Conservation (phyloP, 495 filamentous ascomycete genomes). For the Penicillium pancosmium region DNA sequence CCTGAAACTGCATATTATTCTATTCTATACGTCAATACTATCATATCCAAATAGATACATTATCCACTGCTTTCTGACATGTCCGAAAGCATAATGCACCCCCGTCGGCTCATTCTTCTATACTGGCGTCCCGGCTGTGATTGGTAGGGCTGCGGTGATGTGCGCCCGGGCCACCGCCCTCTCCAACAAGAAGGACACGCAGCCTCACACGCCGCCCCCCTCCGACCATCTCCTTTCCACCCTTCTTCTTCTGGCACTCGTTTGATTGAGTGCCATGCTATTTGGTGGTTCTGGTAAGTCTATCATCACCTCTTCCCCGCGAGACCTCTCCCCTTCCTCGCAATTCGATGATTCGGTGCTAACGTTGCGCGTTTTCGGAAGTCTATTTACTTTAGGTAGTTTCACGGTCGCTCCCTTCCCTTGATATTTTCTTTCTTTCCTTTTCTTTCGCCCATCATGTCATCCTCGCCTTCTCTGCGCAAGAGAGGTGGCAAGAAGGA, state of each 20-base stretch:
- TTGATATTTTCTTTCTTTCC: conserved; percentile 13
- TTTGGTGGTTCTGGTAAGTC: conserved; percentile 34
- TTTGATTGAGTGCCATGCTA: conserved; percentile 29
- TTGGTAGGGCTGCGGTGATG: conserved; percentile 14
- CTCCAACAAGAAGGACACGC: conserved; percentile 21
- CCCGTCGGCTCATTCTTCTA: no score
- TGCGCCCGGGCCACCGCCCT: conserved; percentile 20
- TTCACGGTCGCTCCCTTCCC: conserved; percentile 38
- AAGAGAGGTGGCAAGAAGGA: conserved; percentile 56
- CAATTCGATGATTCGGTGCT: conserved; percentile 13
- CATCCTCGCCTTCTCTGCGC: conserved; percentile 49
- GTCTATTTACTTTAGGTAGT: conserved; percentile 42
- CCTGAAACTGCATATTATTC: no score
- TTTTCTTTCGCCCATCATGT: conserved; percentile 32
- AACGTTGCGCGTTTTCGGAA: conserved; percentile 16
- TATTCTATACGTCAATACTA: no score
- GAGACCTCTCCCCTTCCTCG: not conserved
- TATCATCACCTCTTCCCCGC: not conserved
- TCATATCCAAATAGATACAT: no score
- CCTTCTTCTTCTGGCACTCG: conserved; percentile 8
- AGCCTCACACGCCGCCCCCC: conserved; percentile 10
- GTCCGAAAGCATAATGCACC: no score
- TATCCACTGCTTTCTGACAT: no score
- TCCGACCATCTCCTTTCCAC: conserved; percentile 5
- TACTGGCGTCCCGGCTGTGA: not conserved